Conservation (phyloP, 768 basidiomycete species). For the Pulveroboletus frians region DNA sequence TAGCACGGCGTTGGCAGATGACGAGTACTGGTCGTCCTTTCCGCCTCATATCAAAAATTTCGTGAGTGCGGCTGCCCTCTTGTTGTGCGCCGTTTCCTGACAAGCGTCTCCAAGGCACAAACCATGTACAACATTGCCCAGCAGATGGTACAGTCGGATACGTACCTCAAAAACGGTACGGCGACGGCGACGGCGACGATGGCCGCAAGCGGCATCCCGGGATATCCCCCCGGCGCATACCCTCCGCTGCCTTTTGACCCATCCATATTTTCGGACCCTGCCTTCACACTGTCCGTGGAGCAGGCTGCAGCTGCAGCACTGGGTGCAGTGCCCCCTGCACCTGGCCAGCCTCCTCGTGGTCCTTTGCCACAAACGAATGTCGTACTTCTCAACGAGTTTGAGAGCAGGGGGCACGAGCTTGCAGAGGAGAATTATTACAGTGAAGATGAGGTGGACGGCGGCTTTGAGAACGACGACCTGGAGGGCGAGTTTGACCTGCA, state of each 20-base stretch:
- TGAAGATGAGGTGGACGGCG: slow-evolving; percentile 43
- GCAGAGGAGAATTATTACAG: slow-evolving; percentile 43
- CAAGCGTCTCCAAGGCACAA: slow-evolving; percentile 42
- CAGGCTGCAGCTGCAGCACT: slow-evolving; percentile 39
- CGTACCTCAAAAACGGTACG: slow-evolving; percentile 34
- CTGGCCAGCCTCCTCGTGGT: slow-evolving; percentile 31
- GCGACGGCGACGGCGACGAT: slow-evolving; percentile 28
- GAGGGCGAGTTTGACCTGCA: slow-evolving; percentile 29
- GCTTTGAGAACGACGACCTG: slow-evolving; percentile 36
- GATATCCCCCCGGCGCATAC: slow-evolving; percentile 40
- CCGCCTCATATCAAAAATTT: slow-evolving; percentile 66
- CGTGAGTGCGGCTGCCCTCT: slow-evolving; percentile 40
- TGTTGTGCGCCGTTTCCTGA: slow-evolving; percentile 24
- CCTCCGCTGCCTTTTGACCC: slow-evolving; percentile 46
- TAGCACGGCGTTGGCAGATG: slow-evolving; percentile 36
- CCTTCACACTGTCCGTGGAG: slow-evolving; percentile 47
- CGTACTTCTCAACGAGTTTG: slow-evolving; percentile 37
- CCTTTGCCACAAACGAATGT: slow-evolving; percentile 32
- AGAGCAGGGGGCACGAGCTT: slow-evolving; percentile 33
- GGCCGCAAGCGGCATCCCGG: slow-evolving; percentile 32
- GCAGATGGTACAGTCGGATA: slow-evolving; percentile 50
- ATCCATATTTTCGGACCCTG: slow-evolving; percentile 50
- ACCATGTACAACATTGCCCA: slow-evolving; percentile 68
- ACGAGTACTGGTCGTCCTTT: slow-evolving; percentile 66
- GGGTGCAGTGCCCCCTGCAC: slow-evolving; percentile 25